These are phyloP conservation scores for Prunus kanzakura DNA, from an alignment of 306 rosid genomes.

Conservation along the genomic window DNA sequence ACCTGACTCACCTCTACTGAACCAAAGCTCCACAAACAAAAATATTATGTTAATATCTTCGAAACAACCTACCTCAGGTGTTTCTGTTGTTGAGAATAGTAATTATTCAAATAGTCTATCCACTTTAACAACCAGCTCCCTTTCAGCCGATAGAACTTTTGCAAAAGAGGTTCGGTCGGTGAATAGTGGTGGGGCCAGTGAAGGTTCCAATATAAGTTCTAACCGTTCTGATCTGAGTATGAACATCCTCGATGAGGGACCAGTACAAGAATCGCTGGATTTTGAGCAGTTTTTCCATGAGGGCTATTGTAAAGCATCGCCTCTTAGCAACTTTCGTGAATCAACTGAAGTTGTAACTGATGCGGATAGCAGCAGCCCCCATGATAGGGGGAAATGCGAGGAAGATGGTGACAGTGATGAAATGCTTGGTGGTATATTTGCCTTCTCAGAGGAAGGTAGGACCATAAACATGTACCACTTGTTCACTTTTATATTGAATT, in stretches of 20 bases:
- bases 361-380: conserved; percentile 63
- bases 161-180: conserved; percentile 43
- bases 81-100: conserved; percentile 32
- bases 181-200: conserved; percentile 40
- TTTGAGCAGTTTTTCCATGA: conserved; percentile 67
- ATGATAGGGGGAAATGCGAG: conserved; percentile 71
- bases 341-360: conserved; percentile 57
- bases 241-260: conserved; percentile 58
- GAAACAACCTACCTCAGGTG: conserved; percentile 28
- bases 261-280: conserved; percentile 58
- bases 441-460: conserved; percentile 89
- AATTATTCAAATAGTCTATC: conserved; percentile 26
- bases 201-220: conserved; percentile 55
- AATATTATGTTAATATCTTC: conserved; percentile 32
- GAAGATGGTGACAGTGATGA: conserved; percentile 70
- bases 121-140: conserved; percentile 36
- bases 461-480: conserved; percentile 5
- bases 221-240: conserved; percentile 57
- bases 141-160: conserved; percentile 42
- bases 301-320: conserved; percentile 70
- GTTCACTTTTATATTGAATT: conserved; percentile 4
- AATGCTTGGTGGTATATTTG: conserved; percentile 82
- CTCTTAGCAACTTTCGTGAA: conserved; percentile 39
- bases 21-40: conserved; percentile 33
- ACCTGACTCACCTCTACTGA: conserved; percentile 35